Percentiles rank a stretch among this genome's conserved stretches.
Evolutionary conservation across 768 basidiomycete species (phyloP).

Genomic region (Tulasnella sp.): DNA sequence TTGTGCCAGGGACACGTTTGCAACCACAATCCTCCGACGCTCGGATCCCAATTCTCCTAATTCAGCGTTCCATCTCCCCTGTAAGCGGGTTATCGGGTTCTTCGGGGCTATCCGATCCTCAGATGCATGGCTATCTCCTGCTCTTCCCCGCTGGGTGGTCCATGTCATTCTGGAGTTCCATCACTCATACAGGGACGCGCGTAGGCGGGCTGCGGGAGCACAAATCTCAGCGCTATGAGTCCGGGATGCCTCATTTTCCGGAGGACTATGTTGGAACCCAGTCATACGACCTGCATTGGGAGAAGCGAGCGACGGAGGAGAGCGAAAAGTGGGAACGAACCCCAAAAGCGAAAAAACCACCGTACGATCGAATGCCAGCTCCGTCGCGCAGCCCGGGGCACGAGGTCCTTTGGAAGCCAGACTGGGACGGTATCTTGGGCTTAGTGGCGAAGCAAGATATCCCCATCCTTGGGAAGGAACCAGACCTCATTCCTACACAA

Average conservation of each 20-base stretch:
- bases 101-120: constrained; percentile 26
- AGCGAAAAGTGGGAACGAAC: constrained; percentile 62
- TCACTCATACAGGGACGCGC: constrained; percentile 74
- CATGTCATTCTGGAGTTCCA: constrained; percentile 80
- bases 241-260: constrained; percentile 67
- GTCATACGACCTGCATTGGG: constrained; percentile 47
- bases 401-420: constrained; percentile 63
- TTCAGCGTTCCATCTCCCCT: constrained; percentile 63
- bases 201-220: constrained; percentile 81
- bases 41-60: constrained; percentile 72
- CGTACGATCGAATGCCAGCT: constrained; percentile 37
- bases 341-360: constrained; percentile 80
- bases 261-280: constrained; percentile 61
- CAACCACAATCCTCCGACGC: constrained; percentile 65
- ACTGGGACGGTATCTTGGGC: constrained; percentile 70
- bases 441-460: constrained; percentile 26
- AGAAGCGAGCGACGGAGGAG: constrained; percentile 46
- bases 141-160: constrained; percentile 83
- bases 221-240: constrained; percentile 73
- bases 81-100: constrained; percentile 8
- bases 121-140: constrained; percentile 78
- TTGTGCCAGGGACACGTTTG: constrained; percentile 69
- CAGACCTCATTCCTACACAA: constrained; percentile 49
- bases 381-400: constrained; percentile 44
- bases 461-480: constrained; percentile 19